Conservation (phyloP, 139 green algal species). For the Raphidocelis subcapitata region DNA sequence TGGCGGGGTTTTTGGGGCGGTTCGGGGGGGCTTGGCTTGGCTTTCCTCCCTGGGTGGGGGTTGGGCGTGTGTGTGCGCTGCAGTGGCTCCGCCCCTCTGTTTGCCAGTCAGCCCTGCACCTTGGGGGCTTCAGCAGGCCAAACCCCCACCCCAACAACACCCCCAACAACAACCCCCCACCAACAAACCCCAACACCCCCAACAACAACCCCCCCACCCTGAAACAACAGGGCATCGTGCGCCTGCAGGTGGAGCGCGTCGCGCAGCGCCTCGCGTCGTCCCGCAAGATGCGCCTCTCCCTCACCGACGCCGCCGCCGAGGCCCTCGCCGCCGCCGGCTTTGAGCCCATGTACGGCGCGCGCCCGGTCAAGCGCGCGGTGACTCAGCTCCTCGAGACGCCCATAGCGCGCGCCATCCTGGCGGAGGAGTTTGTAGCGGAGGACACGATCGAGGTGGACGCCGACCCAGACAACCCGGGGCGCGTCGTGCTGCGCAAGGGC, state of each 20-base stretch:
- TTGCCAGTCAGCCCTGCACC: too few relatives aligned
- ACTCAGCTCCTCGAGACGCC: slow-evolving; percentile 90
- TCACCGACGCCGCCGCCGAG: slow-evolving; percentile 72
- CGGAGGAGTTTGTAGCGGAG: not conserved
- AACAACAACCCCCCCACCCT: not conserved
- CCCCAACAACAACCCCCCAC: too few relatives aligned
- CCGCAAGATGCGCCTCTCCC: slow-evolving; percentile 89
- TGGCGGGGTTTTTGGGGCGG: not conserved
- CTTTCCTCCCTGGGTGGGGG: not conserved
- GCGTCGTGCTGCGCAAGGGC: too few relatives aligned
- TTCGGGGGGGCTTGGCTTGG: not conserved
- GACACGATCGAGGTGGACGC: too few relatives aligned
- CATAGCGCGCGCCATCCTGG: slow-evolving; percentile 57
- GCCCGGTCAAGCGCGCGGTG: slow-evolving; percentile 94
- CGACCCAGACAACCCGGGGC: too few relatives aligned
- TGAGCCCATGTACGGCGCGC: slow-evolving; percentile 91
- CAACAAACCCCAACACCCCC: too few relatives aligned
- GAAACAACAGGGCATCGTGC: not conserved
- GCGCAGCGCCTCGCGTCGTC: slow-evolving; percentile 72
- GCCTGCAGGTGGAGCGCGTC: slow-evolving; percentile 46
- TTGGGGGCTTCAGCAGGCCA: too few relatives aligned
- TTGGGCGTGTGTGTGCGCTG: not conserved
- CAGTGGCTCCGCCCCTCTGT: too few relatives aligned
- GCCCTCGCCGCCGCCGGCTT: slow-evolving; percentile 59
- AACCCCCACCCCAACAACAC: too few relatives aligned